Base-by-base conservation (phyloP, 2,329 filamentous ascomycete genomes). In the Erysiphe pulchra region DNA sequence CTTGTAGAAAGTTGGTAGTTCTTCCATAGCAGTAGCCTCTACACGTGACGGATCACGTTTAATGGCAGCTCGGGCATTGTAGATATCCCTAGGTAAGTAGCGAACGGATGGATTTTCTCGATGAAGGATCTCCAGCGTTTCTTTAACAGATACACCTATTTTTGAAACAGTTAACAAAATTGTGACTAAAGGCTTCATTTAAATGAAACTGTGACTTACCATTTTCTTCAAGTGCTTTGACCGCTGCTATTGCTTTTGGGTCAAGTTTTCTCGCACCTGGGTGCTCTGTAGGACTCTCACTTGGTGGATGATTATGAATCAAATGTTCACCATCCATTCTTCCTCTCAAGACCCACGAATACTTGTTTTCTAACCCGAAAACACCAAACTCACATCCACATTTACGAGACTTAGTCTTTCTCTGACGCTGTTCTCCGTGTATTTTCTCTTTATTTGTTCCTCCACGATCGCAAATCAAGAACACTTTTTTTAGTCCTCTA, bases 371-470 rank as follows among this genome's bases (percentile, higher is more conserved):
- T 36, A 78, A 73, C 46, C 74, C 74, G 51, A 77, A 78, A 57
- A 78, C 77, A n/a, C 74, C 74, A 56, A 78, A 78, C 30, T 72
- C 71, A 50, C 74, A 78, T 52, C 77, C 73, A 53, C 74, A 77
- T 54, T 78, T 78, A 41, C 74, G 66, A n/a, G 73, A 77, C 9
- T 74, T 76, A 1, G 74, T 78, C 58, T 77, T 77, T 47, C 74
- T 68, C 49, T 70, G 67, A 18, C 56, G 54, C 37, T 57, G 53
- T 45, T 59, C 57, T 17, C 55, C 57, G 0, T 55, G 55, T 0
- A 58, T 50, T 42, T 59, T 59, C 45, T 57, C 55, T 58, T 77
- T 74, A 1, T 73, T 75, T n/a, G 75, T 72, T 38, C 74, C 74
- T 3, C 73, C 73, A 46, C 73, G 67, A 54, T 78, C 74, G 54